Percentiles rank a stretch among this genome's conserved stretches.
Conservation (phyloP, 345 rosid genomes). For the Salix purpurea region DNA sequence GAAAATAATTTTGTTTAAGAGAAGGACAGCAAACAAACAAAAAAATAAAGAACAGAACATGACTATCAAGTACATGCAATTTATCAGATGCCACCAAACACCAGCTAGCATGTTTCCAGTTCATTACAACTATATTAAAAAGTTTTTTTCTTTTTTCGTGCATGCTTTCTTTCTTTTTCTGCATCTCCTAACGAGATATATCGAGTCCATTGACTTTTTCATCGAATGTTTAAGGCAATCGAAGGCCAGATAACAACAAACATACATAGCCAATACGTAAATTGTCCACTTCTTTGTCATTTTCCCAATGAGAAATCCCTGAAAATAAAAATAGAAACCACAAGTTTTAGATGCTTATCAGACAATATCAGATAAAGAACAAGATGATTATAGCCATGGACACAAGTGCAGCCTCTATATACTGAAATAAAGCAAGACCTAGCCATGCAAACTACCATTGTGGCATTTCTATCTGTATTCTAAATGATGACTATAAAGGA, state of each 20-base stretch:
- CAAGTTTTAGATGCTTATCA: neutral
- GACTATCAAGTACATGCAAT: neutral
- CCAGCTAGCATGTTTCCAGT: neutral
- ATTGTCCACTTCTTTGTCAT: slow-evolving; percentile 74
- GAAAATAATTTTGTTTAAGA: too few relatives aligned
- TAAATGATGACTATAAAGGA: slow-evolving; percentile 30
- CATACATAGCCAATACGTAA: slow-evolving; percentile 89
- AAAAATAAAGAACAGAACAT: neutral
- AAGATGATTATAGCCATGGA: neutral
- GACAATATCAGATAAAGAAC: neutral
- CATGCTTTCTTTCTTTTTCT: neutral
- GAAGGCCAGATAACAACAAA: slow-evolving; percentile 8
- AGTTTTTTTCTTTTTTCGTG: neutral
- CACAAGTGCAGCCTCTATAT: neutral
- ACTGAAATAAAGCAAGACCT: neutral
- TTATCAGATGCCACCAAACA: neutral
- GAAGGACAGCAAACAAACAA: too few relatives aligned
- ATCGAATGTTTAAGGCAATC: neutral
- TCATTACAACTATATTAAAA: neutral
- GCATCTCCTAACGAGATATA: neutral
- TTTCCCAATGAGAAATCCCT: slow-evolving; percentile 60
- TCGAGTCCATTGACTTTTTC: neutral
- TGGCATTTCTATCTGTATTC: neutral
- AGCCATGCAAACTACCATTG: neutral
- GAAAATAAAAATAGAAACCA: slow-evolving; percentile 19